Evolutionary conservation across 495 filamentous ascomycete species (phyloP).

Genomic region (Lasiosphaeris hirsuta): DNA sequence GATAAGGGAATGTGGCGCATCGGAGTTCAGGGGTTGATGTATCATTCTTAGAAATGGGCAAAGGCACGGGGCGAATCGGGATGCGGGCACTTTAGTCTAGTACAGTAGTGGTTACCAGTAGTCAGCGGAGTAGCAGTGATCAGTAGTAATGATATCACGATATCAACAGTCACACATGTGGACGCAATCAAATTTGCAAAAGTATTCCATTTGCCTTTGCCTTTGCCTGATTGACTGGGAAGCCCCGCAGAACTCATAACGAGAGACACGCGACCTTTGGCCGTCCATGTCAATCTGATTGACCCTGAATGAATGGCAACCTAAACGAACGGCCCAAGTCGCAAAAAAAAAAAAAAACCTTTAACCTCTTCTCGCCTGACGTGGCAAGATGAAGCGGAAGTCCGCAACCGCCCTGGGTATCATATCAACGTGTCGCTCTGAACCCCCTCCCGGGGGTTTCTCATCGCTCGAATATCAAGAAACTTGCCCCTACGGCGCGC

Average conservation of each 20-base stretch:
- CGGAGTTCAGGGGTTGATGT: conserved; percentile 5
- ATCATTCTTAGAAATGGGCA: not conserved
- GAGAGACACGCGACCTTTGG: conserved; percentile 25
- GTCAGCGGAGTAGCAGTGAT: not conserved
- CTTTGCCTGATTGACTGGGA: no score
- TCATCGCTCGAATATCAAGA: conserved; percentile 20
- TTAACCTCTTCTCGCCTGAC: conserved; percentile 4
- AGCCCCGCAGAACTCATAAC: not conserved
- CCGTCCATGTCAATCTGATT: conserved; percentile 11
- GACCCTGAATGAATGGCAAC: conserved; percentile 19
- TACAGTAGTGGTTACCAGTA: no score
- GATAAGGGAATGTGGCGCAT: not conserved
- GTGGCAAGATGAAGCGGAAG: conserved; percentile 15
- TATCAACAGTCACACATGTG: not conserved
- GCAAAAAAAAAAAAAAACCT: conserved; percentile 17
- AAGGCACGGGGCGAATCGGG: no score
- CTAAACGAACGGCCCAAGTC: conserved; percentile 19
- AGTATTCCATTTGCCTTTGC: conserved; percentile 21
- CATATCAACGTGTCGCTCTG: conserved; percentile 25
- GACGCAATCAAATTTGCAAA: not conserved
- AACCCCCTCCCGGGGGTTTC: conserved; percentile 9
- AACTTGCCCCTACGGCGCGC: conserved; percentile 2
- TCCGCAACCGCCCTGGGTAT: conserved; percentile 29
- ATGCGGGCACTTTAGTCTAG: no score
- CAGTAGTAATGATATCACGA: not conserved